phyloP scores from a whole-genome alignment of 495 filamentous ascomycete species.

The Aspergillus incahuasiensis region DNA sequence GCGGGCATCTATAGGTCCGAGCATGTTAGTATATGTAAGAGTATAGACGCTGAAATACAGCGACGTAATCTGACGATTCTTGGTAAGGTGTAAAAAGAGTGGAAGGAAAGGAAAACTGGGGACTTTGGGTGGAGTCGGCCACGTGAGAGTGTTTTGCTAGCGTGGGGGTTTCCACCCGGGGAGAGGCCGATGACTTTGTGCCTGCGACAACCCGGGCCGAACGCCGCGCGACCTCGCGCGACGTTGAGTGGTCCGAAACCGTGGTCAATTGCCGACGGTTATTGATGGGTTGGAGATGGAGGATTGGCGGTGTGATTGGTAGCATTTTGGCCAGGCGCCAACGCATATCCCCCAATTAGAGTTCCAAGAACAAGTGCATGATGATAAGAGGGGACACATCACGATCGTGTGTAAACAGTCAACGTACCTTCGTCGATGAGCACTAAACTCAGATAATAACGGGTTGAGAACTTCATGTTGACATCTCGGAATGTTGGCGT shows the following conservation, averaged over 20 bases:
- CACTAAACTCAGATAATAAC: constrained; percentile 95
- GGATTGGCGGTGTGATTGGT: constrained; percentile 3
- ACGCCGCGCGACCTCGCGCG: constrained; percentile 12
- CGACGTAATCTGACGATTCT: neutral
- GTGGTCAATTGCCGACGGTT: constrained; percentile 36
- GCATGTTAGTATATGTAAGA: neutral
- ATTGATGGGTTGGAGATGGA: constrained; percentile 23
- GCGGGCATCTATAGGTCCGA: constrained; percentile 64
- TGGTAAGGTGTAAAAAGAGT: constrained; percentile 5
- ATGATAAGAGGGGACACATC: constrained; percentile 4
- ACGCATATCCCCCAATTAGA: constrained; percentile 6
- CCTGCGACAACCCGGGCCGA: constrained; percentile 19
- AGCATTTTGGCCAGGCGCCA: constrained; percentile 9
- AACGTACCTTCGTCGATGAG: constrained; percentile 87
- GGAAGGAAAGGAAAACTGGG: constrained; percentile 13
- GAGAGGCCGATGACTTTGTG: constrained; percentile 4
- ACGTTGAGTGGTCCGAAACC: constrained; percentile 15
- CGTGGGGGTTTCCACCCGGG: constrained; percentile 33
- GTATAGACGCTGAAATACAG: neutral
- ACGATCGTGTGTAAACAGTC: neutral
- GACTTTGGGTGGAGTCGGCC: constrained; percentile 20
- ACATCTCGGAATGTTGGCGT: constrained; percentile 99
- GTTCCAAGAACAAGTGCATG: neutral
- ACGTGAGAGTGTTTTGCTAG: constrained; percentile 26
- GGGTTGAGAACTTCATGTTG: constrained; percentile 99